Conservation (phyloP, 2,329 filamentous ascomycete genomes). For the Cladophialophora carrionii region DNA sequence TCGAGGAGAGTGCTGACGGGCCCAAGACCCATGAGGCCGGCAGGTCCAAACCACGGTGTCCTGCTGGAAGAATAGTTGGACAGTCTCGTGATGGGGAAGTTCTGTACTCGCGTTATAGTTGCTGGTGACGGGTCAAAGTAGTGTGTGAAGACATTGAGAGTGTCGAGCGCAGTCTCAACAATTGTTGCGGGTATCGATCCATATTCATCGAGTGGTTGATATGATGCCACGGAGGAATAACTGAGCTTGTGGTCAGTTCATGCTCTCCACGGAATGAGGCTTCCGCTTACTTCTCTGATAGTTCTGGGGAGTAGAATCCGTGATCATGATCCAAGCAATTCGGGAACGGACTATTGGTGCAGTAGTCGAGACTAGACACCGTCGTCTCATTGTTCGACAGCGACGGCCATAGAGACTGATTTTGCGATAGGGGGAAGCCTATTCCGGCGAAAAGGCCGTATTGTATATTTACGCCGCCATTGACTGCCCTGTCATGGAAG, state of each 20-base stretch:
- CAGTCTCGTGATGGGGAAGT: slow-evolving; percentile 34
- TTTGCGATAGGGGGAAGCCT: slow-evolving; percentile 48
- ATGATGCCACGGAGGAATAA: slow-evolving; percentile 28
- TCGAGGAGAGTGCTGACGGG: slow-evolving; percentile 47
- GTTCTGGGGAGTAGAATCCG: slow-evolving; percentile 31
- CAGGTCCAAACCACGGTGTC: slow-evolving; percentile 36
- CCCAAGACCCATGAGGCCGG: slow-evolving; percentile 46
- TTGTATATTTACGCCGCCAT: slow-evolving; percentile 46
- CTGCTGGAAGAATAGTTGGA: slow-evolving; percentile 32
- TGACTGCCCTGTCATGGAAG: slow-evolving; percentile 50
- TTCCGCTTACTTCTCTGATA: slow-evolving; percentile 32
- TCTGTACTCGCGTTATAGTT: slow-evolving; percentile 24
- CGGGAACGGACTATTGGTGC: slow-evolving; percentile 42
- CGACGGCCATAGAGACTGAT: slow-evolving; percentile 51
- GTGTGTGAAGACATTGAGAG: slow-evolving; percentile 36
- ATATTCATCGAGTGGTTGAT: slow-evolving; percentile 39
- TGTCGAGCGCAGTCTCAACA: slow-evolving; percentile 41
- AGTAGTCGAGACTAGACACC: slow-evolving; percentile 45
- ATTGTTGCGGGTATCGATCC: slow-evolving; percentile 45
- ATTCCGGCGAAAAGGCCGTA: slow-evolving; percentile 53
- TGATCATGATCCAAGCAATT: slow-evolving; percentile 30
- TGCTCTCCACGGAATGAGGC: slow-evolving; percentile 36
- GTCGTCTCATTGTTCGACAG: slow-evolving; percentile 49
- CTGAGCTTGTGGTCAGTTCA: slow-evolving; percentile 29
- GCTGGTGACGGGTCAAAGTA: slow-evolving; percentile 37